phyloP scores from a whole-genome alignment of 148 eudicot genomes.

The Chenopodium suecicum region DNA sequence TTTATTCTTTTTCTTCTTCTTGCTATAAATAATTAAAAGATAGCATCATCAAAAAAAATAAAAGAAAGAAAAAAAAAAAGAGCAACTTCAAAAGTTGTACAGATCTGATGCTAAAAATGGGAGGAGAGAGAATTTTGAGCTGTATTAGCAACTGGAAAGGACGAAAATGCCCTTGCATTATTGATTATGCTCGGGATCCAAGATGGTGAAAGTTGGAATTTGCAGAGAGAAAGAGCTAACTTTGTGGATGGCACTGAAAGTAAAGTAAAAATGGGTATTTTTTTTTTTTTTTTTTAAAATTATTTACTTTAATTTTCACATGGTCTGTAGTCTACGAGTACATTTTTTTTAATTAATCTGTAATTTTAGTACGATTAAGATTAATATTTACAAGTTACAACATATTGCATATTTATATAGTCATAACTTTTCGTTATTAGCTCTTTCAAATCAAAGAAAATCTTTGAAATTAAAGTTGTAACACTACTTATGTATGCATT shows the following conservation, averaged over 20 bases:
- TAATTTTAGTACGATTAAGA: conserved; percentile 31
- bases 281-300: too few species aligned
- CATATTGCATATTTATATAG: neutral
- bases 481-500: conserved; percentile 1
- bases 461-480: conserved; percentile 8
- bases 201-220: conserved; percentile 6
- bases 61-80: neutral
- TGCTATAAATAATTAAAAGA: conserved; percentile 2
- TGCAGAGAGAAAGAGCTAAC: neutral
- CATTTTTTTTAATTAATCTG: neutral
- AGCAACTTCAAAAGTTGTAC: conserved; percentile 13
- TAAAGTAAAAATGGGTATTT: neutral
- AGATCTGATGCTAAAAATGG: conserved; percentile 17
- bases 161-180: conserved; percentile 19
- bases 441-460: neutral
- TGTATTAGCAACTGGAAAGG: neutral
- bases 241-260: neutral
- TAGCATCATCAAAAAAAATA: neutral
- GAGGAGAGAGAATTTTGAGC: neutral
- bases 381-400: neutral
- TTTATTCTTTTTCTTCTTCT: conserved; percentile 6
- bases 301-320: neutral
- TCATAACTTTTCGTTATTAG: neutral
- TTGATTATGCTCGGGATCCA: conserved; percentile 22
- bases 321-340: conserved; percentile 10